Conservation (phyloP, 805 yeast genomes). For the Maudiozyma saulgeensis region DNA sequence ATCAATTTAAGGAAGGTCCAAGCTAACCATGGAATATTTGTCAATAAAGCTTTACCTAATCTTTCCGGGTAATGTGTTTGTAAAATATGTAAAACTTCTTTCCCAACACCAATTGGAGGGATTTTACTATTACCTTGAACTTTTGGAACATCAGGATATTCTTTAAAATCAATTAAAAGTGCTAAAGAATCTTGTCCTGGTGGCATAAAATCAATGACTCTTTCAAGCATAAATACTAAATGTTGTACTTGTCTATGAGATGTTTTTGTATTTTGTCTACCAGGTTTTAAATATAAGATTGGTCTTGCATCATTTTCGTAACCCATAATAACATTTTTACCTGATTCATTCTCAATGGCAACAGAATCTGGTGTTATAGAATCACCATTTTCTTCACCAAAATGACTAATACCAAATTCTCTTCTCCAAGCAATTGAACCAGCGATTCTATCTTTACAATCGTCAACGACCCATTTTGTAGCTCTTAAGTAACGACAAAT, state of each 20-base stretch:
- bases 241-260: slow-evolving; percentile 92
- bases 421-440: slow-evolving; percentile 87
- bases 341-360: slow-evolving; percentile 71
- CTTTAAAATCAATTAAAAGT: slow-evolving; percentile 82
- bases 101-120: slow-evolving; percentile 83
- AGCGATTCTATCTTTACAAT: slow-evolving; percentile 65
- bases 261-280: slow-evolving; percentile 90
- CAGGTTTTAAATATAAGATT: slow-evolving; percentile 84
- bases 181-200: slow-evolving; percentile 93
- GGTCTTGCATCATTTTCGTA: slow-evolving; percentile 87
- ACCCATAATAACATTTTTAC: slow-evolving; percentile 87
- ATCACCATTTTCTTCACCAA: slow-evolving; percentile 38
- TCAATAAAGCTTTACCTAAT: slow-evolving; percentile 81
- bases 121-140: slow-evolving; percentile 52
- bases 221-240: slow-evolving; percentile 83
- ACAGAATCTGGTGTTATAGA: slow-evolving; percentile 46
- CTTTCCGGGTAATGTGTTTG: slow-evolving; percentile 98
- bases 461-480: slow-evolving; percentile 74
- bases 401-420: slow-evolving; percentile 62
- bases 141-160: slow-evolving; percentile 48
- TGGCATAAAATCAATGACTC: slow-evolving; percentile 92
- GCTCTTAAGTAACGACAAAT: slow-evolving; percentile 84
- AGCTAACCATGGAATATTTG: slow-evolving; percentile 89
- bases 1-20: slow-evolving; percentile 87
- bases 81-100: slow-evolving; percentile 83